These are phyloP conservation scores for Agrocybe pediades DNA, from an alignment of 768 basidiomycete species.

Conservation along the genomic window DNA sequence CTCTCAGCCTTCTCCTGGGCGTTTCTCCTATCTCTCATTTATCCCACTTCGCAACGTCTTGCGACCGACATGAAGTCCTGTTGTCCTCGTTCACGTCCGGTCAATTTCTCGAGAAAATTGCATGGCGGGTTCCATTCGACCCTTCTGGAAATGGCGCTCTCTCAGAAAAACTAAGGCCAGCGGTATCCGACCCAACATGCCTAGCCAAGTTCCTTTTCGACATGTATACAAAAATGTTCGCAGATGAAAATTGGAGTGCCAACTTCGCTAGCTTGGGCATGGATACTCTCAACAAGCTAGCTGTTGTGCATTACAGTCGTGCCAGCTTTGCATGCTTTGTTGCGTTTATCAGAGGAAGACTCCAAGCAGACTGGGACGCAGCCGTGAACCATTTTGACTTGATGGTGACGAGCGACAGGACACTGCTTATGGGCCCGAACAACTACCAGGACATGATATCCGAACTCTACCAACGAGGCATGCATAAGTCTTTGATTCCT, in stretches of 20 bases:
- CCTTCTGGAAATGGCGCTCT: constrained; percentile 11
- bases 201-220: constrained; percentile 40
- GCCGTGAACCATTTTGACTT: constrained; percentile 36
- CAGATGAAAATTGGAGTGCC: constrained; percentile 31
- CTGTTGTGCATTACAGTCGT: constrained; percentile 46
- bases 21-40: constrained; percentile 39
- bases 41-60: constrained; percentile 40
- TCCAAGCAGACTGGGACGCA: constrained; percentile 41
- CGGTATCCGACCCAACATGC: constrained; percentile 25
- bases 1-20: constrained; percentile 42
- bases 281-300: constrained; percentile 14
- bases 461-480: constrained; percentile 32
- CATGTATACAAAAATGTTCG: constrained; percentile 47
- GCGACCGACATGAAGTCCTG: constrained; percentile 41
- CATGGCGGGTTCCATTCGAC: constrained; percentile 37
- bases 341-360: constrained; percentile 35
- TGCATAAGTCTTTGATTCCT: constrained; percentile 17
- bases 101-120: constrained; percentile 38
- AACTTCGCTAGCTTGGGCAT: constrained; percentile 2
- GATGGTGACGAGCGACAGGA: constrained; percentile 23
- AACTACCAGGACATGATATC: constrained; percentile 41
- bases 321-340: constrained; percentile 50
- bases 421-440: constrained; percentile 26
- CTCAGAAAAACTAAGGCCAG: background rate
- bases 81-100: background rate